Base-by-base conservation (phyloP, 495 filamentous ascomycete genomes). In the Friedmanniomyces simplex region DNA sequence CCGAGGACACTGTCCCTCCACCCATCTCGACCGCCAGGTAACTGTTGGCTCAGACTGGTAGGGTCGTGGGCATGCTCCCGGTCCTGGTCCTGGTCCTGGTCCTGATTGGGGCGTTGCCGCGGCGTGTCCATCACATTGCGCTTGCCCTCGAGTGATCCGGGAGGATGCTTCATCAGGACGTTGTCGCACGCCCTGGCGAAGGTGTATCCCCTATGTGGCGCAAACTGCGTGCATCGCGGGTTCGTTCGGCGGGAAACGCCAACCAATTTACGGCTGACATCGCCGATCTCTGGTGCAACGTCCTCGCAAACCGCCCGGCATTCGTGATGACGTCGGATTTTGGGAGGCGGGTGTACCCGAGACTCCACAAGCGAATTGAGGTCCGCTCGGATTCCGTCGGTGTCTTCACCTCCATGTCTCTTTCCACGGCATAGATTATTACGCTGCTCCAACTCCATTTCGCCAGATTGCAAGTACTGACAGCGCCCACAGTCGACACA, bases 1-100 rank as follows among this genome's bases (percentile, higher is more conserved):
- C 67, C 68, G 6, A 71, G 57, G 25, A 46, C 20, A 16, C 60
- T 62, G 16, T 60, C 34, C n/a, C 42, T 21, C 59, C 59, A 61
- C 22, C 12, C 32, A 4, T 34, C 24, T 18, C 13, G 5, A 25
- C 28, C 34, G 21, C 53, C 46, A 22, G 59, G 59, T 18, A 52
- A 26, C 18, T 43, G 39, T n/a, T 43, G 4, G 39, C 39, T 43
- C 39, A 43, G 41, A 43, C 41, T 43, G 41, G 41, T 43, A 43
- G 41, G 41, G 41, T 43, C 41, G 41, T 43, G 41, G 41, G 41
- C 41, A 43, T 43, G 41, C 41, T 43, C 20, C 41, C 41, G 41
- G 41, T 43, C 41, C 41, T 16, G 41, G 41, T 43, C 41, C 41
- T 43, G 41, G 41, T 43, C 41, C 14, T 43, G 41, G 41, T 43